Conservation (phyloP, 345 rosid genomes). For the Citrus sinensis region DNA sequence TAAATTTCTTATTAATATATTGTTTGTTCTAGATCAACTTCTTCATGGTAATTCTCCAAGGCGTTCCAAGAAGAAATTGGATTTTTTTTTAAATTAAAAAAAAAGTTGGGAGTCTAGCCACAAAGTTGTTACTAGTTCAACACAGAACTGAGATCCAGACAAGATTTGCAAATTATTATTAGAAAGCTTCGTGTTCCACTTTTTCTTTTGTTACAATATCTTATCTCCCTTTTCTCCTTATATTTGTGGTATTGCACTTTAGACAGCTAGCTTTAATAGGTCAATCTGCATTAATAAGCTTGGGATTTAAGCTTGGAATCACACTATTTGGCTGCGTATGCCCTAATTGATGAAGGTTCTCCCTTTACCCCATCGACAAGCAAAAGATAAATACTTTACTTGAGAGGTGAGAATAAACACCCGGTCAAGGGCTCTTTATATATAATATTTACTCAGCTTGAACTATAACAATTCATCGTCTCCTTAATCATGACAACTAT, state of each 20-base stretch:
- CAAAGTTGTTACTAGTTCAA: not conserved
- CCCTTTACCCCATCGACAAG: constrained; percentile 44
- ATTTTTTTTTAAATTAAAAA: too few species aligned
- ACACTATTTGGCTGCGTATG: not conserved
- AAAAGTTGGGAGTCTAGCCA: not conserved
- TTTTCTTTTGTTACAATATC: constrained; percentile 6
- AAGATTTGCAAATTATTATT: not conserved
- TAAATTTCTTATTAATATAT: not conserved
- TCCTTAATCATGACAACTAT: too few species aligned
- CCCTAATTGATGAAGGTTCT: constrained; percentile 20
- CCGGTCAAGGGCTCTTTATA: not conserved
- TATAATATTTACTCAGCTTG: not conserved
- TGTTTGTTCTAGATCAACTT: not conserved
- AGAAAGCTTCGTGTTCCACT: constrained; percentile 5
- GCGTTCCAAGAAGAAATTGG: not conserved
- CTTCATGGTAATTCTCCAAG: too few species aligned
- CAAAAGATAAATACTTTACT: constrained; percentile 42
- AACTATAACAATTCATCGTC: not conserved
- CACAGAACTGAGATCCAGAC: not conserved
- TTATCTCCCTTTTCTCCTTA: constrained; percentile 7
- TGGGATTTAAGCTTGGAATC: constrained; percentile 38
- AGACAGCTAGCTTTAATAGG: constrained; percentile 1
- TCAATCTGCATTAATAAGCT: constrained; percentile 22
- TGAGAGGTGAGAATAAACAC: constrained; percentile 23
- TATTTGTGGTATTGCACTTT: not conserved